phyloP scores from a whole-genome alignment of 1,284 basidiomycete species.

The Tremellales sp. region DNA sequence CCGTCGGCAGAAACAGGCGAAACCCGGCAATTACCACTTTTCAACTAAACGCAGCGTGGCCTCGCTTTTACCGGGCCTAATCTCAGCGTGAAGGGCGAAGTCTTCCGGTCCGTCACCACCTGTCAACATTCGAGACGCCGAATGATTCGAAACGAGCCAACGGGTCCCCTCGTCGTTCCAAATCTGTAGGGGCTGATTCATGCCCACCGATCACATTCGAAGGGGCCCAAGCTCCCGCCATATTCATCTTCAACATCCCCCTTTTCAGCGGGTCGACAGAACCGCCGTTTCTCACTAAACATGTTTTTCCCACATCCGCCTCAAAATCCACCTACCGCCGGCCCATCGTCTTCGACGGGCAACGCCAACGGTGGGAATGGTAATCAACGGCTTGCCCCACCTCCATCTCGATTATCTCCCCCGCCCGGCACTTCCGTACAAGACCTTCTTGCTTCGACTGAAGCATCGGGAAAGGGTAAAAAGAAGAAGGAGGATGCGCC shows the following conservation, averaged over 20 bases:
- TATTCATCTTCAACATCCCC: too few relatives aligned
- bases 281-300: too few relatives aligned
- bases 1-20: too few relatives aligned
- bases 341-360: neutral
- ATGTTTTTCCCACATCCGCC: neutral
- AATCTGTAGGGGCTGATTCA: neutral
- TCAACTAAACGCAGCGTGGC: too few relatives aligned
- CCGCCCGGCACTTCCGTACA: constrained; percentile 15
- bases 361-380: neutral
- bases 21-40: too few relatives aligned
- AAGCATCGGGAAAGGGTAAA: neutral
- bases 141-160: too few relatives aligned
- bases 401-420: constrained; percentile 34
- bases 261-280: too few relatives aligned
- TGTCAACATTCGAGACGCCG: too few relatives aligned
- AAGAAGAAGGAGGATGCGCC: constrained; percentile 24
- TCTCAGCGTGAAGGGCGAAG: too few relatives aligned
- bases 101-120: too few relatives aligned
- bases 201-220: neutral
- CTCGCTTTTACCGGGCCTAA: too few relatives aligned
- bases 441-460: constrained; percentile 1
- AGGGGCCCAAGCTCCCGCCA: neutral
- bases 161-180: neutral
- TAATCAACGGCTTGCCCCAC: constrained; percentile 11
- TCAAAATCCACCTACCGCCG: neutral